Conservation (phyloP, 2,329 filamentous ascomycete species). For the Colletotrichum sojae region DNA sequence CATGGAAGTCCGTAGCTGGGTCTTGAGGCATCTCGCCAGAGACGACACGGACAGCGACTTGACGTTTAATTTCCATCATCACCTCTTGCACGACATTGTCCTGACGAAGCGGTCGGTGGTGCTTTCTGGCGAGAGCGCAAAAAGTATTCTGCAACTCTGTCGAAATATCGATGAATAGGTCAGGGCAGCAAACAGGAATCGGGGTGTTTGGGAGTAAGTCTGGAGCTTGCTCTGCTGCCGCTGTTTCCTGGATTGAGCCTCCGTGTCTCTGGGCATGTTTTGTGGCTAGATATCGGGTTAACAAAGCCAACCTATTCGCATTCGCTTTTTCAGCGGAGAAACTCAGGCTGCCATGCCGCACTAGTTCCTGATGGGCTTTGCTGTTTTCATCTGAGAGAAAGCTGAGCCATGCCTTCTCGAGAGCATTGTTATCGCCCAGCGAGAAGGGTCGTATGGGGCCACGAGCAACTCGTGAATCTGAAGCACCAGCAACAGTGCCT, state of each 20-base stretch:
- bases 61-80: slow-evolving; percentile 49
- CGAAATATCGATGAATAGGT: slow-evolving; percentile 62
- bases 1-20: neutral
- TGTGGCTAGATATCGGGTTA: slow-evolving; percentile 60
- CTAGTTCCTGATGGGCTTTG: slow-evolving; percentile 60
- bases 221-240: slow-evolving; percentile 47
- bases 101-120: slow-evolving; percentile 55
- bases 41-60: neutral
- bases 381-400: slow-evolving; percentile 66
- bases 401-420: slow-evolving; percentile 83
- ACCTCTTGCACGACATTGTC: slow-evolving; percentile 63
- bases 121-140: slow-evolving; percentile 62
- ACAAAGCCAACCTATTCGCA: slow-evolving; percentile 52
- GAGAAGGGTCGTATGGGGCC: slow-evolving; percentile 83
- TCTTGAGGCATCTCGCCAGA: slow-evolving; percentile 5
- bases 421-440: slow-evolving; percentile 80
- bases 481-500: slow-evolving; percentile 63
- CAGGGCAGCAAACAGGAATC: slow-evolving; percentile 62
- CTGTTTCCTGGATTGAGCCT: slow-evolving; percentile 51
- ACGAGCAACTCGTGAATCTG: slow-evolving; percentile 67
- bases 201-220: slow-evolving; percentile 49
- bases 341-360: slow-evolving; percentile 50
- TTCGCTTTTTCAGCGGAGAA: slow-evolving; percentile 52
- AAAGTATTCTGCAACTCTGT: slow-evolving; percentile 64
- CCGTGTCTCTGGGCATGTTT: slow-evolving; percentile 65